Evolutionary conservation across 768 basidiomycete genomes (phyloP).

Genomic region (Leccinum subgranulosum): DNA sequence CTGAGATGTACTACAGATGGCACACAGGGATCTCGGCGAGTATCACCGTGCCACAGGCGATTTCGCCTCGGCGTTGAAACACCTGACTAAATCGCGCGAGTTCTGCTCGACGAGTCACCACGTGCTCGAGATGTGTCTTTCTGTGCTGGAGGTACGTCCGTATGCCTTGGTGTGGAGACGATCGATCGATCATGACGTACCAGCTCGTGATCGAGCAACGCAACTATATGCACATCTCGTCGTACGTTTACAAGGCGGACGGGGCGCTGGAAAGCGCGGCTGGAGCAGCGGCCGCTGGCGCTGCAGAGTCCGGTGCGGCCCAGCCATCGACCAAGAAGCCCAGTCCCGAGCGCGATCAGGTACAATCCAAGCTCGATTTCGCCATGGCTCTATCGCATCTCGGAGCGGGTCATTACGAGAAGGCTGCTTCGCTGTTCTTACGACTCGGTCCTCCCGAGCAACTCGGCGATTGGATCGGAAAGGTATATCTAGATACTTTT

Average conservation of each 20-base stretch:
- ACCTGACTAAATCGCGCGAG: conserved; percentile 89
- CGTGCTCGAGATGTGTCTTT: conserved; percentile 90
- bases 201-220: conserved; percentile 84
- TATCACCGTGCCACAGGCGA: conserved; percentile 76
- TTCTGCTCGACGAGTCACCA: conserved; percentile 90
- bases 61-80: conserved; percentile 65
- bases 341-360: conserved; percentile 54
- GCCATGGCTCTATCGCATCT: conserved; percentile 77
- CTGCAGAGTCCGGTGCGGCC: conserved; percentile 19
- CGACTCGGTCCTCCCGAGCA: conserved; percentile 62
- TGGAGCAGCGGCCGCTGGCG: conserved; percentile 31
- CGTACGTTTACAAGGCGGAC: conserved; percentile 97
- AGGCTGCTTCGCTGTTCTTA: conserved; percentile 73
- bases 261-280: conserved; percentile 72
- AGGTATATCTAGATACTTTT: conserved; percentile 37
- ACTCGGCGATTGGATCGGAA: conserved; percentile 77
- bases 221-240: conserved; percentile 82
- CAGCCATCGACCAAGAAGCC: conserved; percentile 41
- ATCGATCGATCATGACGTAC: not conserved
- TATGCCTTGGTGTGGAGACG: conserved; percentile 18
- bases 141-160: conserved; percentile 69
- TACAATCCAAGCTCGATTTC: conserved; percentile 78
- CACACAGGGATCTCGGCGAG: conserved; percentile 82
- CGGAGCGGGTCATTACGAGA: conserved; percentile 69
- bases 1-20: conserved; percentile 60